phyloP scores from a whole-genome alignment of 495 filamentous ascomycete genomes.

The Amniculicola lignicola region DNA sequence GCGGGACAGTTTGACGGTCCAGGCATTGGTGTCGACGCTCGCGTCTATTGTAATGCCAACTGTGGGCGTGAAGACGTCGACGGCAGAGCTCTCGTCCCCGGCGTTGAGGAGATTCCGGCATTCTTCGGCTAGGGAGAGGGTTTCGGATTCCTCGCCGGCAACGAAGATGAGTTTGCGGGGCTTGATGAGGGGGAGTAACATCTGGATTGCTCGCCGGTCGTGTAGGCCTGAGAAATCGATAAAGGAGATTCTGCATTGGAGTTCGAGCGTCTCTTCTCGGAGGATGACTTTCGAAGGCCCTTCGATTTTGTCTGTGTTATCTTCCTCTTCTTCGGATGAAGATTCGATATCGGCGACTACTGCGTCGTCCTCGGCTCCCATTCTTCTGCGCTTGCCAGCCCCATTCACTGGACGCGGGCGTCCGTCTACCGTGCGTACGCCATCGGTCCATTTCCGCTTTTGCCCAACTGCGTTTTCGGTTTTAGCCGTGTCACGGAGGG shows the following conservation, averaged over 20 bases:
- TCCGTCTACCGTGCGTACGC: conserved; percentile 19
- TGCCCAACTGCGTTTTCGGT: conserved; percentile 72
- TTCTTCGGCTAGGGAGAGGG: conserved; percentile 68
- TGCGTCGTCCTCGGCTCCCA: background rate
- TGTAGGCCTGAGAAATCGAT: conserved; percentile 91
- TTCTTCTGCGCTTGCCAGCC: conserved; percentile 43
- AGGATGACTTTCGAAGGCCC: conserved; percentile 72
- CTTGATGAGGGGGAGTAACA: conserved; percentile 91
- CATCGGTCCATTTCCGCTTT: conserved; percentile 90
- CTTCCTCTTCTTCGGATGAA: conserved; percentile 48
- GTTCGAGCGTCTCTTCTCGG: conserved; percentile 55
- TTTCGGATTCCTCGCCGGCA: conserved; percentile 75
- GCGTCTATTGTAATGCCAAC: conserved; percentile 73
- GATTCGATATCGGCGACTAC: conserved; percentile 28
- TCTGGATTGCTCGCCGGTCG: conserved; percentile 86
- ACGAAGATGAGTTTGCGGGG: conserved; percentile 90
- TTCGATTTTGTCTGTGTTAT: conserved; percentile 51
- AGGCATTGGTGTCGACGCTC: conserved; percentile 96
- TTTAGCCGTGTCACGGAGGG: conserved; percentile 46
- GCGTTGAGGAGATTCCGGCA: conserved; percentile 70
- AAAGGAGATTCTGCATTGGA: conserved; percentile 74
- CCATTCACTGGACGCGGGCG: conserved; percentile 31
- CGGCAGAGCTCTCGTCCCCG: conserved; percentile 46
- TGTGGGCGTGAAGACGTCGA: conserved; percentile 69
- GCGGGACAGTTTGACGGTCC: conserved; percentile 86